Conservation (phyloP, 805 yeast genomes). For the Blastobotrys americana region DNA sequence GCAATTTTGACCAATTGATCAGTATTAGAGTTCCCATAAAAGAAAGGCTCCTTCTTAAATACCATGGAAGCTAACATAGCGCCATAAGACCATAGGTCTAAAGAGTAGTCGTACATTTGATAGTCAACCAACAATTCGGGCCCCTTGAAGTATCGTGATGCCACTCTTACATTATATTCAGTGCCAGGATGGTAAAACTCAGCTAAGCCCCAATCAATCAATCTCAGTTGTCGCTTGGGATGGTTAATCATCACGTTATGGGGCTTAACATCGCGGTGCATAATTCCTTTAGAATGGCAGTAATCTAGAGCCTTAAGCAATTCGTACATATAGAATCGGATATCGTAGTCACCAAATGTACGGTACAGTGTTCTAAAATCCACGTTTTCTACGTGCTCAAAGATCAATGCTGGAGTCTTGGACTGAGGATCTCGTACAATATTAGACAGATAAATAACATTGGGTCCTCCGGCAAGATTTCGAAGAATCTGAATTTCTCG, state of each 20-base stretch:
- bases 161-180: conserved; percentile 86
- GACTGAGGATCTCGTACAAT: conserved; percentile 71
- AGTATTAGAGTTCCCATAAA: conserved; percentile 85
- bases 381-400: conserved; percentile 75
- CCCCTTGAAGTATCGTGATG: conserved; percentile 85
- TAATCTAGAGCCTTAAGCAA: conserved; percentile 76
- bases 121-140: conserved; percentile 82
- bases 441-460: conserved; percentile 66
- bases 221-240: conserved; percentile 46
- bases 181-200: conserved; percentile 88
- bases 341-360: conserved; percentile 63
- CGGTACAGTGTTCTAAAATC: conserved; percentile 87
- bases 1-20: conserved; percentile 90
- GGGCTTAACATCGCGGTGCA: conserved; percentile 92
- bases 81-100: conserved; percentile 88
- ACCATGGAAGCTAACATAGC: conserved; percentile 87
- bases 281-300: conserved; percentile 89
- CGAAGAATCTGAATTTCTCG: conserved; percentile 83
- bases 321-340: conserved; percentile 77
- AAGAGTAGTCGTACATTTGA: conserved; percentile 78
- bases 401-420: conserved; percentile 79
- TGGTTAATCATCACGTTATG: conserved; percentile 94
- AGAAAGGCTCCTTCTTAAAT: conserved; percentile 84
- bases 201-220: conserved; percentile 93
- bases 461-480: conserved; percentile 78